Base-by-base conservation (phyloP, 1,284 basidiomycete species). In the Cutaneotrichosporon sp. region DNA sequence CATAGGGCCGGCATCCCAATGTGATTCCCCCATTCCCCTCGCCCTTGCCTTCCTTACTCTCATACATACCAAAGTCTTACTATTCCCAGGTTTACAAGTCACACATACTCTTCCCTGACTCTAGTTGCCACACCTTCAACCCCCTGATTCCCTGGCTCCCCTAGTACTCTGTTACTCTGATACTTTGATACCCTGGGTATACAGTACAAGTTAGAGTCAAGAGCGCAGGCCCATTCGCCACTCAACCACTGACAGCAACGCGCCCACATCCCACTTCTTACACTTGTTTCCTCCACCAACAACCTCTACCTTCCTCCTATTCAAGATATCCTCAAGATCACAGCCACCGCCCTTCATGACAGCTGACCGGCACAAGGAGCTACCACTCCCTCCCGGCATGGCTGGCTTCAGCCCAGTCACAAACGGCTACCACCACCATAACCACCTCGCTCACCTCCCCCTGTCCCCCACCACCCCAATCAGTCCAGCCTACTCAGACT, bases 301-400 rank as follows among this genome's bases (percentile, higher is more conserved):
- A 7, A 46, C 6, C 42, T 46, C 18, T 21, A 18, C 18, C 21
- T 46, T n/a, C 42, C 6, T 36, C 34, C 34, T 36, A 42, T n/a
- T 46, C 42, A 46, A 46, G 5, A 46, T 46, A 46, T 46, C n/a
- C 22, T 51, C 21, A 9, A 30, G 26, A 26, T 51, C 22, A 10
- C 49, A 26, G 2, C 49, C 30, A 31, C 42, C 42, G 18, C 42
- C 42, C 42, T 46, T 51, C 49, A 51, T 51, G 49, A 51, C 49
- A 9, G 16, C 49, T 9, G 49, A 51, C 49, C 49, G 22, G 49
- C 26, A 51, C 49, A 51, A 31, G 49, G 22, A 51, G 21, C 26
- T 26, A 4, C 49, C 49, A 26, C 49, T 51, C 49, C 49, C 49
- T 51, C 49, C 49, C 49, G 42, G 42, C 42, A 18, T 18, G 11